phyloP scores from a whole-genome alignment of 352 stramenopile genomes.

The Phytopythium delawarense region DNA sequence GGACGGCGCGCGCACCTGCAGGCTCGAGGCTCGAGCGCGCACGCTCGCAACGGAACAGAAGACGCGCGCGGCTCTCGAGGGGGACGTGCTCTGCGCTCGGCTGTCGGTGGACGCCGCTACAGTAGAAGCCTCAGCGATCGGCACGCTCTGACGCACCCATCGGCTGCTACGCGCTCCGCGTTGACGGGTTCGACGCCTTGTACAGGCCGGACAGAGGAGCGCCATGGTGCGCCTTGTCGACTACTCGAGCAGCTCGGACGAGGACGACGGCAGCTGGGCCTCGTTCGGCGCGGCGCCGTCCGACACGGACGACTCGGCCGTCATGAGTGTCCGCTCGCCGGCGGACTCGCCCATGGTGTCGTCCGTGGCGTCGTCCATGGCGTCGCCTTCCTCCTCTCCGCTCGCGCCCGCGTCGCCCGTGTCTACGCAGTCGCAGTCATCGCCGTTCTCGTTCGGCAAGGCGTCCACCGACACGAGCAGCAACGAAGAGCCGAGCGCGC shows the following conservation, averaged over 20 bases:
- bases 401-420: slow-evolving; percentile 9
- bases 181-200: too few species aligned
- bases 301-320: slow-evolving; percentile 26
- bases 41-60: too few species aligned
- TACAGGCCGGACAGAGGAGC: neutral
- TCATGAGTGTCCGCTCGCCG: slow-evolving; percentile 19
- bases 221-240: slow-evolving; percentile 32
- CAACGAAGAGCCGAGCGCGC: neutral
- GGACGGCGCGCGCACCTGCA: too few species aligned
- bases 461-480: neutral
- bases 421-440: slow-evolving; percentile 1
- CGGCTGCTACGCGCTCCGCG: too few species aligned
- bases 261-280: slow-evolving; percentile 25
- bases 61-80: too few species aligned
- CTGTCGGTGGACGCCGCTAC: too few species aligned
- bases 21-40: too few species aligned
- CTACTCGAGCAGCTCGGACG: slow-evolving; percentile 51
- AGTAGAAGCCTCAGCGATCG: too few species aligned
- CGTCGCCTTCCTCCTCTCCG: neutral
- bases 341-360: neutral
- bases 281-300: slow-evolving; percentile 26
- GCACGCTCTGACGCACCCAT: too few species aligned
- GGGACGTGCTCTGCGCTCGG: too few species aligned
- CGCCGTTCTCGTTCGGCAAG: neutral
- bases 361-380: neutral